A percentile compares a stretch with the other conserved stretches of the same genome.
phyloP scores from a whole-genome alignment of 805 yeast species.

The Candida caryicola region DNA sequence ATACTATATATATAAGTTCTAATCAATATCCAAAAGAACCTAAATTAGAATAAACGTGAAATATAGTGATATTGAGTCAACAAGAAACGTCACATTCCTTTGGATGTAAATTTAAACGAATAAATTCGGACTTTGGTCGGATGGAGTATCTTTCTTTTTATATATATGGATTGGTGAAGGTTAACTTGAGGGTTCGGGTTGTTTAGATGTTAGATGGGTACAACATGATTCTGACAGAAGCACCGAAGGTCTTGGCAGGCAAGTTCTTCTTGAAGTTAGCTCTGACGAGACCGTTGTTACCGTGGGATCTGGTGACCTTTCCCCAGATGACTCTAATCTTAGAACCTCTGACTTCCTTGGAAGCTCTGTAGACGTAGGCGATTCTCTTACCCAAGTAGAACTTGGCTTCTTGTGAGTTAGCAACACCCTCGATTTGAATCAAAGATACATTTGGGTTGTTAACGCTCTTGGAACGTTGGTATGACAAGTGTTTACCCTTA shows the following conservation, averaged over 20 bases:
- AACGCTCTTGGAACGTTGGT: slow-evolving; percentile 98
- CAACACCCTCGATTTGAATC: slow-evolving; percentile 95
- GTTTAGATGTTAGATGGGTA: slow-evolving; percentile 99
- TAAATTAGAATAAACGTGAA: slow-evolving; percentile 3
- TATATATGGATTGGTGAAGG: background rate
- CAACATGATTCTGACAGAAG: slow-evolving; percentile 98
- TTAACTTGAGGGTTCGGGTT: background rate
- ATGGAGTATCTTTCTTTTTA: background rate
- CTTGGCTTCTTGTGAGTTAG: slow-evolving; percentile 88
- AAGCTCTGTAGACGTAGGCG: slow-evolving; percentile 98
- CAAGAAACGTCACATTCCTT: slow-evolving; percentile 1
- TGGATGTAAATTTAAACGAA: slow-evolving; percentile 3
- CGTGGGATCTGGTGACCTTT: slow-evolving; percentile 98
- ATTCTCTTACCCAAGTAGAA: slow-evolving; percentile 99
- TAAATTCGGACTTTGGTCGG: slow-evolving; percentile 2
- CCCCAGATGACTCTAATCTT: slow-evolving; percentile 99
- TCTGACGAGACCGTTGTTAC: slow-evolving; percentile 97
- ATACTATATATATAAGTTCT: slow-evolving; percentile 6
- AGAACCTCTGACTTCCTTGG: slow-evolving; percentile 97
- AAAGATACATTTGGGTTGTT: slow-evolving; percentile 98
- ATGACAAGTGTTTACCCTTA: slow-evolving; percentile 99
- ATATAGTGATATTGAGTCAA: slow-evolving; percentile 2
- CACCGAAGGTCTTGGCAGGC: slow-evolving; percentile 99
- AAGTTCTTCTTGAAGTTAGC: slow-evolving; percentile 98
- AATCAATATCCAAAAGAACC: slow-evolving; percentile 7